Conservation (phyloP, 371 early-diverging fungal genomes). For the Mucor irregularis region DNA sequence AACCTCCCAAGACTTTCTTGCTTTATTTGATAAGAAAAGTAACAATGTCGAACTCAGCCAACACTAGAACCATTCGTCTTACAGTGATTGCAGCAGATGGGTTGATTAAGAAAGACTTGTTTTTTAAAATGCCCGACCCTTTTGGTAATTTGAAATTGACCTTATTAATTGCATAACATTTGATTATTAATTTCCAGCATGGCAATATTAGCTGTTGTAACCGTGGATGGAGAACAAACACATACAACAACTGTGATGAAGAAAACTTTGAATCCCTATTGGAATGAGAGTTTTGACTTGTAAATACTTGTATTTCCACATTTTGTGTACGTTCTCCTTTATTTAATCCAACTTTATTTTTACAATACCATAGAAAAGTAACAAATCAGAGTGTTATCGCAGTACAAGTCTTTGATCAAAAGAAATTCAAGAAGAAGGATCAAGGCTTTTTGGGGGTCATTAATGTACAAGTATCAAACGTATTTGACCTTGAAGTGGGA, state of each 20-base stretch:
- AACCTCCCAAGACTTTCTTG: not conserved
- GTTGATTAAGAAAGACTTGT: constrained; percentile 88
- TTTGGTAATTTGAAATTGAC: constrained; percentile 76
- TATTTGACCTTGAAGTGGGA: constrained; percentile 75
- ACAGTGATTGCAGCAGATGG: constrained; percentile 92
- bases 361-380: constrained; percentile 55
- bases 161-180: constrained; percentile 16
- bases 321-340: not conserved
- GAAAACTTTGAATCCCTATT: constrained; percentile 80
- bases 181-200: constrained; percentile 67
- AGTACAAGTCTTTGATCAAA: constrained; percentile 96
- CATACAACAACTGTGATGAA: constrained; percentile 81
- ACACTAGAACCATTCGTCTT: constrained; percentile 43
- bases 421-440: constrained; percentile 91
- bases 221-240: constrained; percentile 90
- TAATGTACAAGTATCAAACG: constrained; percentile 80
- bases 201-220: constrained; percentile 78
- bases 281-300: constrained; percentile 80
- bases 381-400: constrained; percentile 81
- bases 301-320: constrained; percentile 34
- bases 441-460: constrained; percentile 96
- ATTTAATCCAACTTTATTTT: not conserved
- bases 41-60: constrained; percentile 33
- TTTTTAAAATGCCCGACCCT: constrained; percentile 59
- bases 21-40: not conserved